phyloP scores from a whole-genome alignment of 2,329 filamentous ascomycete genomes.

The Calonectria naviculata region DNA sequence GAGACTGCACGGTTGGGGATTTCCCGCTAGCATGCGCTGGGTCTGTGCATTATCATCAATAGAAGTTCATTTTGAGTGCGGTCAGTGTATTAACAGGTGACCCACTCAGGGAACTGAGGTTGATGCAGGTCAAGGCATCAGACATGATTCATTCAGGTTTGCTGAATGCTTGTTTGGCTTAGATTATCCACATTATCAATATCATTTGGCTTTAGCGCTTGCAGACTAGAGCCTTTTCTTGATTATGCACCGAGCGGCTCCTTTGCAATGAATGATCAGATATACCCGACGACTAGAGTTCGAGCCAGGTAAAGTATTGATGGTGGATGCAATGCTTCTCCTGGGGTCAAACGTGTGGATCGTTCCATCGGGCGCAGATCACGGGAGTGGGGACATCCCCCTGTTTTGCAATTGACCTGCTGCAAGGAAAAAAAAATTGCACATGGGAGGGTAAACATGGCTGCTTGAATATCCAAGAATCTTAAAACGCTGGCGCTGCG shows the following conservation, averaged over 20 bases:
- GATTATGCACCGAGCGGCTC: not conserved
- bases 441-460: constrained; percentile 6
- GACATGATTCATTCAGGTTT: not conserved
- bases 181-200: not conserved
- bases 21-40: not conserved
- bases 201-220: not conserved
- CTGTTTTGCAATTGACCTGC: constrained; percentile 33
- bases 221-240: too few relatives aligned
- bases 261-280: not conserved
- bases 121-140: not conserved
- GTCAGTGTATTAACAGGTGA: constrained; percentile 4
- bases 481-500: not conserved
- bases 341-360: constrained; percentile 28
- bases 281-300: not conserved
- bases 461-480: not conserved
- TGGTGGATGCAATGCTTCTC: not conserved
- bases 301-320: not conserved
- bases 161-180: not conserved
- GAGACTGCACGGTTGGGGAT: not conserved
- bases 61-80: not conserved
- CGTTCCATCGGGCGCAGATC: constrained; percentile 25
- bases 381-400: constrained; percentile 34
- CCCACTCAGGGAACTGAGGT: constrained; percentile 4
- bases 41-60: not conserved
- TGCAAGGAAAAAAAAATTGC: constrained; percentile 27